These are phyloP conservation scores for Aspergillus ochraceoroseus DNA, from an alignment of 2,329 filamentous ascomycete genomes.

Conservation along the genomic window DNA sequence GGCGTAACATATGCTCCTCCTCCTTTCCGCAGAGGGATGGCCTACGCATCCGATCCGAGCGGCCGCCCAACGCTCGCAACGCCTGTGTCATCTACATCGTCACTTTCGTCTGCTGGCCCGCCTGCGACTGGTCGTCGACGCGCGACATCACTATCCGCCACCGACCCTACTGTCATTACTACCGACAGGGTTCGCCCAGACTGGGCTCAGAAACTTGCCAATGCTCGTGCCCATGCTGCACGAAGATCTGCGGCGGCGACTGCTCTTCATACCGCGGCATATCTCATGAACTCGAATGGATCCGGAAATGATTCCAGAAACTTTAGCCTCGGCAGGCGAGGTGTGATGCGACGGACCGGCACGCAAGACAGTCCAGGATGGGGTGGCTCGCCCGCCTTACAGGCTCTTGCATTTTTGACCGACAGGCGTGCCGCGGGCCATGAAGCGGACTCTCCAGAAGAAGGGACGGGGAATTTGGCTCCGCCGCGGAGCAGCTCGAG, in stretches of 20 bases:
- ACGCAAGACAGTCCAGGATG: constrained; percentile 33
- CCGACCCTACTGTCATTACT: constrained; percentile 78
- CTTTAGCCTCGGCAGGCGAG: constrained; percentile 55
- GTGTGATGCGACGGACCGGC: constrained; percentile 43
- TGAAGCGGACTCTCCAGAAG: constrained; percentile 37
- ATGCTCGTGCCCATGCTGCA: constrained; percentile 77
- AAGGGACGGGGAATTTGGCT: constrained; percentile 32
- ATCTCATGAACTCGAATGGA: constrained; percentile 65
- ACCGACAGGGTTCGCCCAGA: constrained; percentile 90
- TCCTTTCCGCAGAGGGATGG: constrained; percentile 76
- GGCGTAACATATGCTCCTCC: constrained; percentile 92
- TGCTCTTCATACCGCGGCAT: constrained; percentile 88
- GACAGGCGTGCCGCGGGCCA: constrained; percentile 38
- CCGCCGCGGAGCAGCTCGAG: constrained; percentile 51
- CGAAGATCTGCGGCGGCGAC: constrained; percentile 87
- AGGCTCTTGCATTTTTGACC: constrained; percentile 46
- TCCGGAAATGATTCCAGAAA: constrained; percentile 44
- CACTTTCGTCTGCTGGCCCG: constrained; percentile 58
- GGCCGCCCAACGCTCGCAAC: constrained; percentile 53
- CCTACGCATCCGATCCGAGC: constrained; percentile 56
- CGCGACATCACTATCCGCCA: constrained; percentile 71
- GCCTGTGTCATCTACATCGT: constrained; percentile 82
- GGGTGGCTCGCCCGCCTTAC: constrained; percentile 39
- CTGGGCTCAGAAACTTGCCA: constrained; percentile 83
- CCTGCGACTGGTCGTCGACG: constrained; percentile 49